Conservation (phyloP, 768 basidiomycete species). For the Daedalea quercina region DNA sequence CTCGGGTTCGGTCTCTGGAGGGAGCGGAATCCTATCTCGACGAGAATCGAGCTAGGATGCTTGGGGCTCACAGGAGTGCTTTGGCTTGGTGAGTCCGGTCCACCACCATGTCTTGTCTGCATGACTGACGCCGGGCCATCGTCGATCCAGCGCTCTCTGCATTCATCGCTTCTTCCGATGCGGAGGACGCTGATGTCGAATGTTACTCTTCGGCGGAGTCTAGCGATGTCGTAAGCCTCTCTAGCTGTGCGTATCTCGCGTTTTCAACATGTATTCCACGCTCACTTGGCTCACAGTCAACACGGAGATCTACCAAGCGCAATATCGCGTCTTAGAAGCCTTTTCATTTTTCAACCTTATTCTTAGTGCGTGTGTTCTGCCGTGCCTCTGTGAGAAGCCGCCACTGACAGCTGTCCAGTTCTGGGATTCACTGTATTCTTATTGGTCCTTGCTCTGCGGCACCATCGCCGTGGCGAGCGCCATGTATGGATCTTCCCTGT, state of each 20-base stretch:
- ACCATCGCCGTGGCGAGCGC: constrained; percentile 35
- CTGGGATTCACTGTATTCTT: constrained; percentile 41
- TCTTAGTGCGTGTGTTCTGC: constrained; percentile 42
- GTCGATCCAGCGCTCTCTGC: constrained; percentile 58
- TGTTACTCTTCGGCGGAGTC: constrained; percentile 61
- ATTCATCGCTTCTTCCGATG: constrained; percentile 67
- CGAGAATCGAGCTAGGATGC: constrained; percentile 67
- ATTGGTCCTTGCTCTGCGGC: constrained; percentile 36
- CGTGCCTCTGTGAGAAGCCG: constrained; percentile 4
- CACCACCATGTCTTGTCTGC: not conserved
- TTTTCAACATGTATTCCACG: not conserved
- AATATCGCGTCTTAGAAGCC: constrained; percentile 76
- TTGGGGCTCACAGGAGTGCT: constrained; percentile 67
- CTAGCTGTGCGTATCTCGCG: constrained; percentile 52
- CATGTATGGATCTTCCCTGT: constrained; percentile 67
- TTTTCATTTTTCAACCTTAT: constrained; percentile 76
- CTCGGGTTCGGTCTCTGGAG: constrained; percentile 58
- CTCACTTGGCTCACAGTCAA: constrained; percentile 43
- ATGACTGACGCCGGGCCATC: not conserved
- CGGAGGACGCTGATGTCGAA: constrained; percentile 75
- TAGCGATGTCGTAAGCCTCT: constrained; percentile 47
- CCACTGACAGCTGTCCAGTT: constrained; percentile 30
- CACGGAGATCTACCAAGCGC: constrained; percentile 84
- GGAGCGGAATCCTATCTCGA: constrained; percentile 72
- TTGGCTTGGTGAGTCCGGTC: constrained; percentile 59